These are phyloP conservation scores for Cyclostephanos tholiformis DNA, from an alignment of 108 stramenopile genomes.

Conservation along the genomic window DNA sequence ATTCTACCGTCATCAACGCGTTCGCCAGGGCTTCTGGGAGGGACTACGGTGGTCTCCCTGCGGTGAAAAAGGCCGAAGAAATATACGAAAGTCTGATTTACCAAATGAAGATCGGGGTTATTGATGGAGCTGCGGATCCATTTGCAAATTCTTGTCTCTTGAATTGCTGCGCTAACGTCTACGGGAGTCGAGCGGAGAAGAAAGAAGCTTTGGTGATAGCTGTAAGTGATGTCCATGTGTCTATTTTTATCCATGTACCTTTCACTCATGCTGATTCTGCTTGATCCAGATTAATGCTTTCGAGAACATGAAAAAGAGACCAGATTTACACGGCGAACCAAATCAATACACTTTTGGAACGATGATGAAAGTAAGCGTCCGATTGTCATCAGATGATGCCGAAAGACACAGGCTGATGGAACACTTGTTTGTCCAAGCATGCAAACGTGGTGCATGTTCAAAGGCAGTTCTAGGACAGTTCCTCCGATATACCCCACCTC, in stretches of 20 bases:
- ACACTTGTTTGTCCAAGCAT: conserved; percentile 37
- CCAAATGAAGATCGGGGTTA: conserved; percentile 21
- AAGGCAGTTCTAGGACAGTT: conserved; percentile 36
- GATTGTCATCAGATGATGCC: conserved; percentile 20
- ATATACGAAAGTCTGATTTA: conserved; percentile 33
- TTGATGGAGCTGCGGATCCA: conserved; percentile 25
- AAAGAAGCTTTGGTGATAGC: conserved; percentile 41
- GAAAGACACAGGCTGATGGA: conserved; percentile 41
- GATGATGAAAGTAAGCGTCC: conserved; percentile 44
- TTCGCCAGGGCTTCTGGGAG: conserved; percentile 33
- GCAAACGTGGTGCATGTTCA: conserved; percentile 23
- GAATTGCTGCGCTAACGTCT: conserved; percentile 46
- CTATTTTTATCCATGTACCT: not conserved
- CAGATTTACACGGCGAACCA: conserved; percentile 35
- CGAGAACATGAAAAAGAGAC: conserved; percentile 39
- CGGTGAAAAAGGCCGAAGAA: conserved; percentile 38
- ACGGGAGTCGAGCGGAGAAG: conserved; percentile 32
- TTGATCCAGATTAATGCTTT: conserved; percentile 26
- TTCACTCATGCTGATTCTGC: not conserved
- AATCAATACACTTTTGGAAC: conserved; percentile 44
- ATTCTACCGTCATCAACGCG: conserved; percentile 51
- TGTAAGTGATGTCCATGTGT: conserved; percentile 4
- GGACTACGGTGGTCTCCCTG: conserved; percentile 32
- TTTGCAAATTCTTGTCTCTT: conserved; percentile 44
- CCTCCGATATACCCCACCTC: conserved; percentile 21